Evolutionary conservation across 2,329 filamentous ascomycete species (phyloP), one percentile per base, ranked within the genome.

Genomic region (Colletotrichum spinosum): DNA sequence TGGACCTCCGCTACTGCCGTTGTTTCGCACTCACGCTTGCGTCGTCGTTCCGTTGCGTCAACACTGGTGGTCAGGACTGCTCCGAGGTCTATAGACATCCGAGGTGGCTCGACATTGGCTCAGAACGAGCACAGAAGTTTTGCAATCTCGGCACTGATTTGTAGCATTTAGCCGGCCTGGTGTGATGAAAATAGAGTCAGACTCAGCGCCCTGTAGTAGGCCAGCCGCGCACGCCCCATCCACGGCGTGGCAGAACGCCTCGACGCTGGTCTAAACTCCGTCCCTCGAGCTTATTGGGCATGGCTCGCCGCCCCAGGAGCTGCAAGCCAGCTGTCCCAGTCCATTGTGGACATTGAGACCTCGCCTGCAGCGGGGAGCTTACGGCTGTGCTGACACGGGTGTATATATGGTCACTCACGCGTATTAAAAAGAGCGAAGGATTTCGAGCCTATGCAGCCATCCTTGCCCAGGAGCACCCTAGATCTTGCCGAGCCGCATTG

Each of bases 401-500:
- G 25, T 25, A 25, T 25, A 25, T 25, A 25, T 25, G 25, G 25
- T 25, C 25, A 25, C 25, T 25, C 3, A 25, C 25, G 25, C 25
- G 25, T 25, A 25, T 25, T 4, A 1, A 5, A 25, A 5, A 25
- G 25, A 33, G 33, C 17, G 35, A 45, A 52, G 39, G 51, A 55
- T 51, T 52, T 39, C 51, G 39, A 39, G 41, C 34, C 61, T 35
- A 2, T n/a, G 10, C 51, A 50, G 11, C 48, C n/a, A 17, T 50
- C 5, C 15, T 8, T 7, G 39, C 45, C n/a, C 37, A 8, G 10
- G 15, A 10, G 6, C 44, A 46, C 15, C 15, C 12, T 48, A 3
- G 41, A 52, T 35, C 46, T 48, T 52, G 52, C 52, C 42, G 45
- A 62, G 57, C 45, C 57, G 35, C 46, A 48, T 50, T 48, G 8